Evolutionary conservation across 208 protist species (phyloP), one percentile per base, ranked within the genome.

Genomic region (Trichomonas tenax): DNA sequence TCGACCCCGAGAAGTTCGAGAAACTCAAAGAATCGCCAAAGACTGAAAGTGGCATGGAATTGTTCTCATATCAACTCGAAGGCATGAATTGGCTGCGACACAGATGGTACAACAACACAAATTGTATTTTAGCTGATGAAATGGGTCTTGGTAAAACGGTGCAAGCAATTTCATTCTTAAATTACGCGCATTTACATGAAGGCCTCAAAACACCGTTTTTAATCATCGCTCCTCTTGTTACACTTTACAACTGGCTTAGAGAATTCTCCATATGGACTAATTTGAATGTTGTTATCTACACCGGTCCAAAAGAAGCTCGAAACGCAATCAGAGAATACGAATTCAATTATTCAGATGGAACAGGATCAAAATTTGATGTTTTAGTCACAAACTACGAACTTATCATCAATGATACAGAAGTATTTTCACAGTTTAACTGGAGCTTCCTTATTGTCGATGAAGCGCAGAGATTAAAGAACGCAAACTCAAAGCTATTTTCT

Each of bases 141-240:
- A 97, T 97, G 97, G 97, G 97, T 44, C 72, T 97, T 38, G 97
- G 97, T 34, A 97, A 97, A 86, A 97, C 96, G 26, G 26, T 63
- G 41, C 93, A 96, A 82, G 93, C 51, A 0, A 49, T 96, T 36
- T 49, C 51, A 6, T 96, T 96, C 40, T 82, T 96, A 46, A 49
- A 96, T 34, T 82, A 82, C 23, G 14, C 63, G 9, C 41, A 82
- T 48, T 34, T 8, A n/a, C 31, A 45, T 31, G 31, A 96, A 82
- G 26, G 63, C 21, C 36, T 96, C 8, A 23, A 31, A 44, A 97
- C 97, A 36, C 98, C 98, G 36, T 98, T 97, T 49, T 96, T 98
- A 17, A 97, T 98, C n/a, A 97, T 98, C 8, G 98, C 97, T 17
- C 98, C 98, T 31, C 82, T 98, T 3, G 98, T 97, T 1, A 98